phyloP scores from a whole-genome alignment of 2,329 filamentous ascomycete species.

The Colletotrichum godetiae region DNA sequence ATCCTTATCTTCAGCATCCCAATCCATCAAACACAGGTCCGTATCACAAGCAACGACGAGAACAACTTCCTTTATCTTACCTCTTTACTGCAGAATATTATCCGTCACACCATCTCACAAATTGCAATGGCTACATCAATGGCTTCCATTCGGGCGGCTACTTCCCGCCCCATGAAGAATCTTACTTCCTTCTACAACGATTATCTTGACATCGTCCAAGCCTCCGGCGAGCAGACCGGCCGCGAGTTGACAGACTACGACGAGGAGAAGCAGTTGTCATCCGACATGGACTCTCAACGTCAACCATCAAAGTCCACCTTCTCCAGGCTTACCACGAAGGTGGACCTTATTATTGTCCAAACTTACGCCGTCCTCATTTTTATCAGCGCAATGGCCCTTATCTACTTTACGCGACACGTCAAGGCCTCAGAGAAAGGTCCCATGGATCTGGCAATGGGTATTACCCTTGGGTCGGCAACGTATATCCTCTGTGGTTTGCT shows the following conservation, averaged over 20 bases:
- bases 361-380: too few species aligned
- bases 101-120: background rate
- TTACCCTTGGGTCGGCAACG: too few species aligned
- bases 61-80: background rate
- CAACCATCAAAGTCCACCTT: too few species aligned
- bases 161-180: background rate
- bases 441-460: too few species aligned
- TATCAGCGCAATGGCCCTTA: too few species aligned
- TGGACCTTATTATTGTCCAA: too few species aligned
- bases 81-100: background rate
- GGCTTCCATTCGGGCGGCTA: background rate
- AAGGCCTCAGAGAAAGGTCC: too few species aligned
- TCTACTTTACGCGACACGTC: too few species aligned
- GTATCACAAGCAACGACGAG: background rate
- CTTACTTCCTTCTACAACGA: background rate
- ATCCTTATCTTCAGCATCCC: background rate
- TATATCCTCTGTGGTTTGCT: too few species aligned
- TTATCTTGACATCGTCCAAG: background rate
- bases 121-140: background rate
- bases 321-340: too few species aligned
- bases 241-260: background rate
- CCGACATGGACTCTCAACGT: background rate
- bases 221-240: background rate
- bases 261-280: background rate
- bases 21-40: background rate